These are phyloP conservation scores for Neofusicoccum umdonicola DNA, from an alignment of 2,329 filamentous ascomycete species.

Conservation along the genomic window DNA sequence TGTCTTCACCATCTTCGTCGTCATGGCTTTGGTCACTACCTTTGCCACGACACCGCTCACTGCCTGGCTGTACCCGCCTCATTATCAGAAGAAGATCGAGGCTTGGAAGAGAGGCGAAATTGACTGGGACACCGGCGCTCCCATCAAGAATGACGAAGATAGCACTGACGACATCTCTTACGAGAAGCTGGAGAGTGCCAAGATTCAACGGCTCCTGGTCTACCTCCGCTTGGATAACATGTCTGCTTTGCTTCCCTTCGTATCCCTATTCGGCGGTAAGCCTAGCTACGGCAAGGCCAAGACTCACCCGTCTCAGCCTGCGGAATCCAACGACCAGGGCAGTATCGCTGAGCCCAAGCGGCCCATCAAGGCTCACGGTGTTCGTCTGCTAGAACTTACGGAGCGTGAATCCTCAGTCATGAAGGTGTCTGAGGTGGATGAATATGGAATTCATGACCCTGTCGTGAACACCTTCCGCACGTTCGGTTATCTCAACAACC, in stretches of 20 bases:
- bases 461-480: slow-evolving; percentile 89
- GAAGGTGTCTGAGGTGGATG: slow-evolving; percentile 81
- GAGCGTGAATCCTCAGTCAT: slow-evolving; percentile 95
- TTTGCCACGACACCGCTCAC: slow-evolving; percentile 79
- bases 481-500: slow-evolving; percentile 78
- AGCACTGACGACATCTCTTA: slow-evolving; percentile 37
- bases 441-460: slow-evolving; percentile 65
- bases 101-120: slow-evolving; percentile 82
- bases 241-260: slow-evolving; percentile 75
- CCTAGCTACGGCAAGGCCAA: slow-evolving; percentile 41
- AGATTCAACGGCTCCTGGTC: slow-evolving; percentile 67
- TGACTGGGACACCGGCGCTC: slow-evolving; percentile 73
- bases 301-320: slow-evolving; percentile 34
- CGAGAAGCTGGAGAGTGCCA: slow-evolving; percentile 51
- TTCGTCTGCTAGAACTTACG: slow-evolving; percentile 83
- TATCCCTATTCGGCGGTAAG: slow-evolving; percentile 69
- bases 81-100: slow-evolving; percentile 71
- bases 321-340: not conserved
- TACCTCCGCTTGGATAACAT: slow-evolving; percentile 84
- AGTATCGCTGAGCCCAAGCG: slow-evolving; percentile 32
- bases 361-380: slow-evolving; percentile 72
- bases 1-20: slow-evolving; percentile 91
- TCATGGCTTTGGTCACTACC: slow-evolving; percentile 88
- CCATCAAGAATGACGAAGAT: slow-evolving; percentile 34
- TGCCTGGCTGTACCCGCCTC: slow-evolving; percentile 69